Evolutionary conservation across 345 rosid genomes (phyloP).

Genomic region (Syzygium aromaticum): DNA sequence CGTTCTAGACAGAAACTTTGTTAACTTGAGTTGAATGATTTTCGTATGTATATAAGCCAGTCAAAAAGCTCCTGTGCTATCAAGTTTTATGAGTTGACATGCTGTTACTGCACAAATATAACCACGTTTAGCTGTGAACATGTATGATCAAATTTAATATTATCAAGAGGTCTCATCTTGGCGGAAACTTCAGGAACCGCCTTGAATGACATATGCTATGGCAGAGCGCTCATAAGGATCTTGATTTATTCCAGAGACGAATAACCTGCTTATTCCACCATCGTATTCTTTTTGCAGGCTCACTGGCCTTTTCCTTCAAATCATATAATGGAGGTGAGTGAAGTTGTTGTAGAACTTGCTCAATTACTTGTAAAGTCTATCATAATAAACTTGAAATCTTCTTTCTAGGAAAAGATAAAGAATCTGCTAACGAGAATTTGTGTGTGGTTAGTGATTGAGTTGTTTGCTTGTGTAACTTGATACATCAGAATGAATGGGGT

Average conservation of each 20-base stretch:
- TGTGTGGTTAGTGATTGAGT: not conserved
- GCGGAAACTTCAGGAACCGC: not conserved
- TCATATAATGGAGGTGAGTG: constrained; percentile 71
- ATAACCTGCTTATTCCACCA: not conserved
- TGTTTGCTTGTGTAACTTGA: not conserved
- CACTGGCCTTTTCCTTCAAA: constrained; percentile 85
- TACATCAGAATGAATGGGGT: not conserved
- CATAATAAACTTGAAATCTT: not conserved
- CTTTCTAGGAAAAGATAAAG: not conserved
- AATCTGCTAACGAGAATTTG: not conserved
- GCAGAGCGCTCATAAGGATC: not conserved
- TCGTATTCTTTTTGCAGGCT: constrained; percentile 37
- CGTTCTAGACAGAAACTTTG: not conserved
- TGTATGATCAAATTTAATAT: not conserved
- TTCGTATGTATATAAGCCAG: not conserved
- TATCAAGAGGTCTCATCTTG: not conserved
- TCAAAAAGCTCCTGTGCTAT: not conserved
- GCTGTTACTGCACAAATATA: not conserved
- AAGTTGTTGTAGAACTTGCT: not conserved
- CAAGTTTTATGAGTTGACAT: not conserved
- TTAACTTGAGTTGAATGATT: not conserved
- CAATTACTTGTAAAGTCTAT: not conserved
- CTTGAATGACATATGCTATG: not conserved
- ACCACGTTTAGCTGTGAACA: not conserved
- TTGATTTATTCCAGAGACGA: not conserved